Evolutionary conservation across 2,329 filamentous ascomycete genomes (phyloP), one percentile per base, ranked within the genome.

Genomic region (Neonectria hederae): DNA sequence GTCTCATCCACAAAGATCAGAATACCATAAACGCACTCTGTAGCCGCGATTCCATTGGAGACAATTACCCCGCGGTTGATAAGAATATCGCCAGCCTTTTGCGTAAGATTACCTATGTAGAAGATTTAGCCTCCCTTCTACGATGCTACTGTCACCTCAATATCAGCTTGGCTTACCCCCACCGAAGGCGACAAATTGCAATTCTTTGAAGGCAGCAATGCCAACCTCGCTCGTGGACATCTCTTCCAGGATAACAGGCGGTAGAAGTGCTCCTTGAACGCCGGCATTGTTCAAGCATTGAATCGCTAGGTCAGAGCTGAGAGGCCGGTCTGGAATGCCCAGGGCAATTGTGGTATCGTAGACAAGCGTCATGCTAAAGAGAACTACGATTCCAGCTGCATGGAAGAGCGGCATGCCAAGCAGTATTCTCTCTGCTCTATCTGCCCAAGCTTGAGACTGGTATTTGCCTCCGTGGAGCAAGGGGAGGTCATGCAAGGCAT

Each of bases 221-320:
- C 76, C 69, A 2, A 77, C 69, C 0, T 77, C 69, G 2, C 65
- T 73, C 30, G 78, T 71, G 53, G 77, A 78, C 70, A 85, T 75
- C 2, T 84, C 82, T 49, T 83, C 82, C 1, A 85, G 58, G 17
- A 83, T 74, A 0, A 79, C 76, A 0, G 82, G 82, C 1, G 81
- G 75, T 5, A 81, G 62, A 0, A 79, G 14, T 0, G 73, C 63
- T 2, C 72, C 69, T 14, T 80, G 72, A 0, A 73, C 69, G 0
- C 72, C 62, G 4, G 71, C 61, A 22, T 77, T 38, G 0, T 74
- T 45, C 5, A 82, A 48, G 11, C 75, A 76, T 13, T 80, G 75
- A 0, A 75, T 22, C 1, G 77, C 73, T 1, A 78, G 53, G 19
- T 80, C 78, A 0, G 78, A 64, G 0, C 75, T 79, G 1, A 82